phyloP scores from a whole-genome alignment of 2,329 filamentous ascomycete species.

The Stachybotrys chlorohalonatus region DNA sequence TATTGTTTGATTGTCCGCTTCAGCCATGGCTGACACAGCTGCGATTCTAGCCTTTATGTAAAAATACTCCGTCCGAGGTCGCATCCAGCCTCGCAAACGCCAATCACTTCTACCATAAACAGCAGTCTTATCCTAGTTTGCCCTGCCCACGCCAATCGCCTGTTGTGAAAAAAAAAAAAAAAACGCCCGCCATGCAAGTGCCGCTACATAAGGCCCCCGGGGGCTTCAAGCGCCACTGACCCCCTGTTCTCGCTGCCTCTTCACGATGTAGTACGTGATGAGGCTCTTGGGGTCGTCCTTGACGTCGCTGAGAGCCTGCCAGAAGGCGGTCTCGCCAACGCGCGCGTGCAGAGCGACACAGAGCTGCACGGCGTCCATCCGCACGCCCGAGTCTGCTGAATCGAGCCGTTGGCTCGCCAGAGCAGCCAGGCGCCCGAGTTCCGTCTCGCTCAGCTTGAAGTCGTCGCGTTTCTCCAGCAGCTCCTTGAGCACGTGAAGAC shows the following conservation, averaged over 20 bases:
- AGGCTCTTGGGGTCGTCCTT: constrained; percentile 67
- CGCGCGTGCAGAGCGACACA: constrained; percentile 61
- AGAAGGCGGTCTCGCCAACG: constrained; percentile 55
- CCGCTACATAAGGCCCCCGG: background rate
- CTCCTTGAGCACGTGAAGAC: constrained; percentile 52
- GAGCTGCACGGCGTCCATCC: constrained; percentile 72
- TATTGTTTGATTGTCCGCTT: no score
- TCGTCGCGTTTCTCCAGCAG: constrained; percentile 41
- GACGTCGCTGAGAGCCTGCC: constrained; percentile 54
- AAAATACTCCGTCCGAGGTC: no score
- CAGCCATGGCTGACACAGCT: no score
- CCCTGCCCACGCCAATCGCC: no score
- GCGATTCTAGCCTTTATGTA: no score
- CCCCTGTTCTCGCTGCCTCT: constrained; percentile 49
- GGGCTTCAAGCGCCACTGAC: constrained; percentile 4
- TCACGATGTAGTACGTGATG: constrained; percentile 74
- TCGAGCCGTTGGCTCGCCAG: constrained; percentile 50
- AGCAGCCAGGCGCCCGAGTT: constrained; percentile 40
- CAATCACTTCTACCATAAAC: no score
- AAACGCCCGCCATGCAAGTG: background rate
- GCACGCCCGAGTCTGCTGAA: constrained; percentile 51
- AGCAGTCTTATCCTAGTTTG: no score
- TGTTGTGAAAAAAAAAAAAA: background rate
- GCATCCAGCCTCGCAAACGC: no score
- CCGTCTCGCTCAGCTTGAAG: constrained; percentile 40